Conservation (phyloP, 1,139 yeast genomes). For the Blastobotrys indianensis region DNA sequence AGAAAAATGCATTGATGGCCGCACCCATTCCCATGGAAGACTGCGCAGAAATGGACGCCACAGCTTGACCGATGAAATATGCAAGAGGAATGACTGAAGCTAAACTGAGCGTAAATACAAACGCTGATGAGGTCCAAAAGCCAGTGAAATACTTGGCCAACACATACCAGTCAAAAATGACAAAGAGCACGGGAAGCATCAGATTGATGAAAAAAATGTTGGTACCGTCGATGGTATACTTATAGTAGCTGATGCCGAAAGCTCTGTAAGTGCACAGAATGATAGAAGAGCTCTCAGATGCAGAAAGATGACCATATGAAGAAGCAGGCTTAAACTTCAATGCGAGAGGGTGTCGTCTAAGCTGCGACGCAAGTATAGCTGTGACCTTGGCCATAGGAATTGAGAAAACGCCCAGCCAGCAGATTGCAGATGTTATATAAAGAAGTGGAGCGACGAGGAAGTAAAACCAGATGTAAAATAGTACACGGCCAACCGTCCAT, state of each 20-base stretch:
- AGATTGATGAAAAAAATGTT: constrained; percentile 87
- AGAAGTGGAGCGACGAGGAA: constrained; percentile 63
- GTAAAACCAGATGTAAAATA: constrained; percentile 73
- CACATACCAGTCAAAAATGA: constrained; percentile 70
- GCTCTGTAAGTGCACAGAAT: constrained; percentile 84
- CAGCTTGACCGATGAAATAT: constrained; percentile 96
- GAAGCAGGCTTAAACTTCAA: constrained; percentile 61
- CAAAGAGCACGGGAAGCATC: constrained; percentile 71
- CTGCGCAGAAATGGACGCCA: constrained; percentile 96
- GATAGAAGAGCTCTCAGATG: constrained; percentile 38
- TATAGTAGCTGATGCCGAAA: constrained; percentile 86
- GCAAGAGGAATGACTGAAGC: constrained; percentile 89
- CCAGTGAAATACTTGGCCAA: constrained; percentile 46
- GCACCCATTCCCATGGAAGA: constrained; percentile 99
- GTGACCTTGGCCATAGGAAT: constrained; percentile 87
- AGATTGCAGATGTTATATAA: constrained; percentile 47
- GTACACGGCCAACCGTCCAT: constrained; percentile 81
- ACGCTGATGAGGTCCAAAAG: constrained; percentile 54
- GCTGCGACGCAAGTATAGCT: constrained; percentile 63
- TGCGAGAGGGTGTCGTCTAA: constrained; percentile 88
- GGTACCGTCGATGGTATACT: constrained; percentile 94
- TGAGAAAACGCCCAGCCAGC: constrained; percentile 84
- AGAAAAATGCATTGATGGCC: constrained; percentile 93
- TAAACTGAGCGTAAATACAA: constrained; percentile 66
- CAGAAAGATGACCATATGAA: constrained; percentile 40